phyloP scores from a whole-genome alignment of 208 protist species.

The Trichomonas gallinae region DNA sequence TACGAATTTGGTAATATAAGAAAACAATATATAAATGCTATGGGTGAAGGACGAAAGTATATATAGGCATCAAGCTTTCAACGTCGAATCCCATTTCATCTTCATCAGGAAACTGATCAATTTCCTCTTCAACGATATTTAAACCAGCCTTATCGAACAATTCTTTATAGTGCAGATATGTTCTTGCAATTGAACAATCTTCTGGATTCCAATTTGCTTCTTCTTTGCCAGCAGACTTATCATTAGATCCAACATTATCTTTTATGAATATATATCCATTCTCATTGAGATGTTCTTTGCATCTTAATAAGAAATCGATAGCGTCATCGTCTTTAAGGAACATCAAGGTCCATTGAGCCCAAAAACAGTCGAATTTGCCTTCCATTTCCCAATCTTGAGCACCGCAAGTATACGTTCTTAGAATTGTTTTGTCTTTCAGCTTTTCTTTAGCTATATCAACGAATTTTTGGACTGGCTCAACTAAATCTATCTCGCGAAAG shows the following conservation, averaged over 20 bases:
- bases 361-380: background rate
- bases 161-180: background rate
- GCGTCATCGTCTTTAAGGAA: background rate
- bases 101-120: background rate
- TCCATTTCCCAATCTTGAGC: background rate
- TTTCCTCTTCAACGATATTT: background rate
- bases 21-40: too few species aligned
- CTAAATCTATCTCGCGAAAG: background rate
- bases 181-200: background rate
- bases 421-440: background rate
- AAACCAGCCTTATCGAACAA: background rate
- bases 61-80: background rate
- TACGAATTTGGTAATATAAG: too few species aligned
- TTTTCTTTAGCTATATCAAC: background rate
- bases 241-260: background rate
- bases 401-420: background rate
- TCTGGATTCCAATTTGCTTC: background rate
- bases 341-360: background rate
- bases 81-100: background rate
- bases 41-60: constrained; percentile 9
- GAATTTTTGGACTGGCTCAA: background rate
- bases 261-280: constrained; percentile 6
- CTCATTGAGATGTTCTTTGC: background rate
- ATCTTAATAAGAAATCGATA: background rate
- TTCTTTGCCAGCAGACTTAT: background rate